phyloP scores from a whole-genome alignment of 768 basidiomycete species.

The Collybia mongolica region DNA sequence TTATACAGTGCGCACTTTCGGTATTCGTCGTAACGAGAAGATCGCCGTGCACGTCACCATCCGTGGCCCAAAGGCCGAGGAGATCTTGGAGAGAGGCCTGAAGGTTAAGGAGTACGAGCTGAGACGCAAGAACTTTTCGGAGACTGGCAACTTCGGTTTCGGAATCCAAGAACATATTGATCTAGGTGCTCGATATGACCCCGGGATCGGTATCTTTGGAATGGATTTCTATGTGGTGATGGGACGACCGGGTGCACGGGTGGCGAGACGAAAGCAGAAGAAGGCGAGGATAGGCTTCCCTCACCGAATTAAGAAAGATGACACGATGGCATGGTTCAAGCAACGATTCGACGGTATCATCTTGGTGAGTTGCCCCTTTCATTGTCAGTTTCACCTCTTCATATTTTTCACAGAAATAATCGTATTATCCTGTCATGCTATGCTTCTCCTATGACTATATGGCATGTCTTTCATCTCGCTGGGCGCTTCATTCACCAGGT shows the following conservation, averaged over 20 bases:
- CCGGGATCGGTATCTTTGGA: slow-evolving; percentile 97
- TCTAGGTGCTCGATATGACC: slow-evolving; percentile 97
- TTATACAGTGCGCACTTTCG: slow-evolving; percentile 98
- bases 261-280: slow-evolving; percentile 88
- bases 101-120: slow-evolving; percentile 99
- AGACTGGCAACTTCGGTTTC: slow-evolving; percentile 99
- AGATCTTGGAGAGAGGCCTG: slow-evolving; percentile 97
- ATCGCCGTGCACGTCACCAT: slow-evolving; percentile 99
- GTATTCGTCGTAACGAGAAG: slow-evolving; percentile 99
- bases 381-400: background rate
- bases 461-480: slow-evolving; percentile 13
- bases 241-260: slow-evolving; percentile 92
- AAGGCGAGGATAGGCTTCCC: slow-evolving; percentile 82
- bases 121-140: slow-evolving; percentile 95
- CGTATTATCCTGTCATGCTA: slow-evolving; percentile 3
- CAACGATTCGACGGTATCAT: slow-evolving; percentile 98
- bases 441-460: slow-evolving; percentile 22
- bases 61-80: slow-evolving; percentile 98
- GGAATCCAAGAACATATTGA: slow-evolving; percentile 99
- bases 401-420: slow-evolving; percentile 18
- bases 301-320: slow-evolving; percentile 94
- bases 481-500: background rate
- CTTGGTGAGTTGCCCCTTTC: slow-evolving; percentile 52
- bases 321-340: slow-evolving; percentile 99
- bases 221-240: slow-evolving; percentile 99